A percentile compares a stretch with the other conserved stretches of the same genome.
These are phyloP conservation scores for Aspergillus tamarii DNA, from an alignment of 2,329 filamentous ascomycete genomes.

Conservation along the genomic window DNA sequence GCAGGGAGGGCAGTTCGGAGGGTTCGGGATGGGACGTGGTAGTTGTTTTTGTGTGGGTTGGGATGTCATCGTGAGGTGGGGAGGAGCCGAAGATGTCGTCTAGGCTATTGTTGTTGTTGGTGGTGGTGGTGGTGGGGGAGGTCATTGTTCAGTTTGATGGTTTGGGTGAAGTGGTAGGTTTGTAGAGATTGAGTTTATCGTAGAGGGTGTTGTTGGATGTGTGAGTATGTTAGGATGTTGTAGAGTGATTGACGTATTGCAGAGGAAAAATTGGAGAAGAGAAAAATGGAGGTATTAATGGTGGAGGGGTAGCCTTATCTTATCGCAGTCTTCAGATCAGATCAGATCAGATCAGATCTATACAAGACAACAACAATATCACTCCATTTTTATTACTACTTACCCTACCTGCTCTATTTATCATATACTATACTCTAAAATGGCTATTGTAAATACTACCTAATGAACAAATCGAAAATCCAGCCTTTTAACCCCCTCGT, in stretches of 20 bases:
- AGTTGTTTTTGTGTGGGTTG: neutral
- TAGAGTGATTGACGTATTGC: neutral
- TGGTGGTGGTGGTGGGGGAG: neutral
- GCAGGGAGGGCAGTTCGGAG: constrained; percentile 75
- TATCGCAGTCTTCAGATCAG: neutral
- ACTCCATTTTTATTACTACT: neutral
- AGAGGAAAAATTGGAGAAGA: neutral
- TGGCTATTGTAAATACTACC: neutral
- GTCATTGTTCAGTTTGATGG: neutral
- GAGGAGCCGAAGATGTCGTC: constrained; percentile 50
- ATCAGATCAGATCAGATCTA: neutral
- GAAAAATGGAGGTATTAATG: neutral
- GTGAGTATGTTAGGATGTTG: neutral
- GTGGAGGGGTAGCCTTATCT: neutral
- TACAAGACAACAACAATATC: neutral
- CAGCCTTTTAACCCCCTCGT: constrained; percentile 48
- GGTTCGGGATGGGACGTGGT: constrained; percentile 37
- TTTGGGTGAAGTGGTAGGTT: neutral
- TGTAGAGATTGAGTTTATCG: neutral
- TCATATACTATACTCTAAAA: too few species aligned
- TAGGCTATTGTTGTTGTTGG: constrained; percentile 32
- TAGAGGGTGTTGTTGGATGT: neutral
- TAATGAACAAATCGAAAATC: constrained; percentile 25
- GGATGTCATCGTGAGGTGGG: constrained; percentile 25
- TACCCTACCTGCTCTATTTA: too few species aligned